Evolutionary conservation across 176 grass and related monocot genomes (phyloP), one percentile per base, ranked within the genome.

Genomic region (Alopecurus myosuroides): DNA sequence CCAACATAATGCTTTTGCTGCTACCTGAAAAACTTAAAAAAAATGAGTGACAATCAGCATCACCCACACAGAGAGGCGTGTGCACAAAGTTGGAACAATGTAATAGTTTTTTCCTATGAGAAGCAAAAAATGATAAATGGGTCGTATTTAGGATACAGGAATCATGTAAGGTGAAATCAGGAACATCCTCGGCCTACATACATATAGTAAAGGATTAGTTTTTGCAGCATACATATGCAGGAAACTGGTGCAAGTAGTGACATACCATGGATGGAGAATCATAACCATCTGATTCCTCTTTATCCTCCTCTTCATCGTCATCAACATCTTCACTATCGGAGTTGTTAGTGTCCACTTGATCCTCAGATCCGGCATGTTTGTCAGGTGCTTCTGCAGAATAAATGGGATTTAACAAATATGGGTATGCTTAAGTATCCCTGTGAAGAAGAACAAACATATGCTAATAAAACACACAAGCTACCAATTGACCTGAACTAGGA

Each of bases 291-390:
- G 77, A 77, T 75, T 90, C 91, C 63, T 78, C 79, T 73, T 82
- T 81, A 82, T 85, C 70, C 76, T 88, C 86, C 36, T 89, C 89
- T 85, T 92, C 88, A n/a, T 94, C 87, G 1, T 94, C 89, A 60
- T 89, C 89, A 66, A 70, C 89, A 76, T 92, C 90, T 53, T 92
- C 90, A 73, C 71, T 85, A 36, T 90, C 90, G 39, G 67, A 89
- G 68, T 84, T 88, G 57, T 90, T 75, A 42, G 58, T 30, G n/a
- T 67, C 85, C 77, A 77, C 76, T 52, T 81, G 90, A 80, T 94
- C 90, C 53, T 83, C 82, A 63, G 36, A 75, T 80, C 53, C 79
- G 81, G 73, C 77, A 56, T 82, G 37, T 70, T 40, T 67, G 52
- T 30, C 69, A 74, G 79, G 55, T 26, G 29, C 75, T 75, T 86